Evolutionary conservation across 2,329 filamentous ascomycete genomes (phyloP).

Genomic region (Talaromyces sp.): DNA sequence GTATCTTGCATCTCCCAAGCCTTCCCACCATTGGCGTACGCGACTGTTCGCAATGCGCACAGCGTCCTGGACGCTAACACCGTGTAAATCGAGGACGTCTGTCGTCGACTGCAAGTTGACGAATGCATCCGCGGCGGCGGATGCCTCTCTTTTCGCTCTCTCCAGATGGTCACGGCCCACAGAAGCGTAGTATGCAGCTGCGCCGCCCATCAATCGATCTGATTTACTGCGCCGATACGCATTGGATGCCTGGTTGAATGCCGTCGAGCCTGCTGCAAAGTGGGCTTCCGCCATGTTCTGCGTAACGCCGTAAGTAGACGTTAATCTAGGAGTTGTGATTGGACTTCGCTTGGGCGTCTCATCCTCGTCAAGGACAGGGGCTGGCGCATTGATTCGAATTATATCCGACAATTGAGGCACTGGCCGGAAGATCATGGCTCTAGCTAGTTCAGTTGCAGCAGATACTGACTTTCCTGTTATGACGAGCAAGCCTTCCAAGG

Average conservation of each 20-base stretch:
- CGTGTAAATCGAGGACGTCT: conserved; percentile 72
- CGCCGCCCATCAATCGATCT: conserved; percentile 69
- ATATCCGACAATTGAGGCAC: conserved; percentile 33
- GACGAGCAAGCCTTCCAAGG: conserved; percentile 53
- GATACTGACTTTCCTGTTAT: conserved; percentile 57
- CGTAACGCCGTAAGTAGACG: conserved; percentile 27
- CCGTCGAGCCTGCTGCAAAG: conserved; percentile 47
- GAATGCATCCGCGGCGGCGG: conserved; percentile 65
- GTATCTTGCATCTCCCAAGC: conserved; percentile 62
- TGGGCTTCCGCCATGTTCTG: conserved; percentile 44
- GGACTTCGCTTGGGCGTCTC: conserved; percentile 21
- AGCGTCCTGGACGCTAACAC: conserved; percentile 75
- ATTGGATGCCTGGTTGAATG: conserved; percentile 56
- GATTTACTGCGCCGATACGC: conserved; percentile 63
- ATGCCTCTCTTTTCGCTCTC: conserved; percentile 56
- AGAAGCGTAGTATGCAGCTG: conserved; percentile 71
- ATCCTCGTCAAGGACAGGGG: conserved; percentile 24
- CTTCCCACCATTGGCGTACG: conserved; percentile 72
- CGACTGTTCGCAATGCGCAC: conserved; percentile 69
- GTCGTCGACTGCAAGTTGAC: conserved; percentile 65
- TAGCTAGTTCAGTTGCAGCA: conserved; percentile 59
- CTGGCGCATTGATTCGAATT: conserved; percentile 42
- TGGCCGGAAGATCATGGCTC: conserved; percentile 47
- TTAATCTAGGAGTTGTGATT: conserved; percentile 13
- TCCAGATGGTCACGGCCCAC: conserved; percentile 63